Conservation (phyloP, 148 eudicot genomes). For the Salicornia ramosissima region DNA sequence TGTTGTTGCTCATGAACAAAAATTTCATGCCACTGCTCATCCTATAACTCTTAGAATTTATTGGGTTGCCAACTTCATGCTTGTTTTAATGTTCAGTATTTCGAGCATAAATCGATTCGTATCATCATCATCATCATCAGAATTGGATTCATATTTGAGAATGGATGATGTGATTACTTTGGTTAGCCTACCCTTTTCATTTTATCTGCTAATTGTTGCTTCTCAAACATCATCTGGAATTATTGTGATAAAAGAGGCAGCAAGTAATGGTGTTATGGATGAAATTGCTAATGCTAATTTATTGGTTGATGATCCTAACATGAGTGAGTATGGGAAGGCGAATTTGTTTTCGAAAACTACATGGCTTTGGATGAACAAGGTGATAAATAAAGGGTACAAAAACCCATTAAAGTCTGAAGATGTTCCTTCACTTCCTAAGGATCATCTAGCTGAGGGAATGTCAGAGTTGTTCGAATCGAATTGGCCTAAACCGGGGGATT, state of each 20-base stretch:
- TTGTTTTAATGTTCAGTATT: conserved; percentile 29
- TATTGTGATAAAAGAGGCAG: conserved; percentile 13
- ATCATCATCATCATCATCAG: background rate
- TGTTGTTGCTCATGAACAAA: conserved; percentile 47
- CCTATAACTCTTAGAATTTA: conserved; percentile 44
- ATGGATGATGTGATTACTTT: conserved; percentile 38
- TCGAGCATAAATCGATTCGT: conserved; percentile 29
- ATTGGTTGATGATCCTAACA: conserved; percentile 15
- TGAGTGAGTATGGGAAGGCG: conserved; percentile 36
- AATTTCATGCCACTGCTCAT: conserved; percentile 41
- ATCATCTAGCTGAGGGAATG: conserved; percentile 65
- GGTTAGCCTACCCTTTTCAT: conserved; percentile 30
- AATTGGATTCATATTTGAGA: conserved; percentile 17
- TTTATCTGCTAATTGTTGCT: conserved; percentile 30
- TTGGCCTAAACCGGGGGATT: conserved; percentile 73
- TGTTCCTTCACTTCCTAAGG: conserved; percentile 66
- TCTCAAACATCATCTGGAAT: conserved; percentile 37
- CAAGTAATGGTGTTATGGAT: conserved; percentile 13
- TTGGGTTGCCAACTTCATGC: conserved; percentile 40
- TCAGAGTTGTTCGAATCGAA: conserved; percentile 57
- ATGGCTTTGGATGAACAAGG: conserved; percentile 42
- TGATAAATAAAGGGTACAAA: conserved; percentile 31
- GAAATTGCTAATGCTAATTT: background rate
- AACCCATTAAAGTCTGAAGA: conserved; percentile 35
- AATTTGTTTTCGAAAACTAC: conserved; percentile 27